A percentile compares a stretch with the other conserved stretches of the same genome.
Conservation (phyloP, 2,329 filamentous ascomycete genomes). For the Trichoderma lentiforme region DNA sequence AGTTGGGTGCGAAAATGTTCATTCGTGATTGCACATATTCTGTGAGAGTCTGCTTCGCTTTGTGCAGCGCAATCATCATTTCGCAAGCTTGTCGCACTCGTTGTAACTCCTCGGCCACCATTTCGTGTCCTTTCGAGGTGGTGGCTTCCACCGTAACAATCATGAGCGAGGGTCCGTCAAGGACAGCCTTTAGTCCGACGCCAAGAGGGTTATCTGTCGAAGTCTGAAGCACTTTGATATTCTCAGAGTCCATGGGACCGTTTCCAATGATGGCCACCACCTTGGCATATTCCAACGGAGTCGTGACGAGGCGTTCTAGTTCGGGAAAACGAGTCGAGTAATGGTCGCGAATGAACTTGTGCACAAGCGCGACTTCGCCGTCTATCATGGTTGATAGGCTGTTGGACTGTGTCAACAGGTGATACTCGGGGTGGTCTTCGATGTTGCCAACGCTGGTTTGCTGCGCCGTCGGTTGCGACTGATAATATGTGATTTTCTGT, state of each 20-base stretch:
- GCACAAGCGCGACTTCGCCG: slow-evolving; percentile 85
- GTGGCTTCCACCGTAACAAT: slow-evolving; percentile 93
- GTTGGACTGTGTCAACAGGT: slow-evolving; percentile 83
- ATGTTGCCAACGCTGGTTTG: slow-evolving; percentile 72
- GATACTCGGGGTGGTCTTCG: slow-evolving; percentile 89
- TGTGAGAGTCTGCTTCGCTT: slow-evolving; percentile 79
- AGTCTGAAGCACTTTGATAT: slow-evolving; percentile 74
- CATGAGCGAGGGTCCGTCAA: slow-evolving; percentile 91
- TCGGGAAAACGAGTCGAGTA: slow-evolving; percentile 94
- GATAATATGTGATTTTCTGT: slow-evolving; percentile 78
- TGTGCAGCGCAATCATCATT: slow-evolving; percentile 83
- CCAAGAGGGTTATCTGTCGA: slow-evolving; percentile 76
- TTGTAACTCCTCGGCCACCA: slow-evolving; percentile 71
- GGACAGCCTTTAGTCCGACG: slow-evolving; percentile 70
- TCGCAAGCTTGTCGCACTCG: slow-evolving; percentile 75
- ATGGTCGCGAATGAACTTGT: slow-evolving; percentile 95
- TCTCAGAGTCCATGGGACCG: slow-evolving; percentile 75
- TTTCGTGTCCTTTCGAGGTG: slow-evolving; percentile 75
- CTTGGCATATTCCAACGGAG: slow-evolving; percentile 92
- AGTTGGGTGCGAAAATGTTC: slow-evolving; percentile 91
- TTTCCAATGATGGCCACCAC: slow-evolving; percentile 91
- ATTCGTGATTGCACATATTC: slow-evolving; percentile 97
- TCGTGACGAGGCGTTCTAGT: slow-evolving; percentile 83
- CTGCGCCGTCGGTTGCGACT: slow-evolving; percentile 63
- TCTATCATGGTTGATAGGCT: slow-evolving; percentile 89